Evolutionary conservation across 1,139 yeast species (phyloP).

Genomic region (Saccharomyces hybrid): DNA sequence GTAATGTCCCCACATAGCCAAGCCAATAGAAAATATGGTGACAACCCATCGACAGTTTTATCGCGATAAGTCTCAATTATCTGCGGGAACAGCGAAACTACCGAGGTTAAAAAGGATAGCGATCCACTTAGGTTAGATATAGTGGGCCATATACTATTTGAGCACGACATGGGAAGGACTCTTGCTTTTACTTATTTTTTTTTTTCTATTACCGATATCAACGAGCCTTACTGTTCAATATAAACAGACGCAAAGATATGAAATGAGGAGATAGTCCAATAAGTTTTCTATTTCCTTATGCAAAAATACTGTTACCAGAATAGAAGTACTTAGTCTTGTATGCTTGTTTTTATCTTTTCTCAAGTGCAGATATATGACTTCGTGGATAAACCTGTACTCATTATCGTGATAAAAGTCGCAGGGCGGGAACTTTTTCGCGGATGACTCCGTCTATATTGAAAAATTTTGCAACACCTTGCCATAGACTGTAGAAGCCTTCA

Average conservation of each 20-base stretch:
- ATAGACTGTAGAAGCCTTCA: not conserved
- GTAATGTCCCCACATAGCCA: slow-evolving; percentile 86
- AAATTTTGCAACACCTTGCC: not conserved
- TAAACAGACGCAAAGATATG: not conserved
- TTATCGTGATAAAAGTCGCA: not conserved
- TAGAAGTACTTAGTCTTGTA: too few relatives aligned
- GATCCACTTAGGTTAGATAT: slow-evolving; percentile 38
- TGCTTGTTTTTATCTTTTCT: too few relatives aligned
- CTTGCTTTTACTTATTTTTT: not conserved
- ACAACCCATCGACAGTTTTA: slow-evolving; percentile 81
- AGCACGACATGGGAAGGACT: slow-evolving; percentile 11
- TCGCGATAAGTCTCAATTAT: slow-evolving; percentile 63
- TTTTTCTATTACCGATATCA: not conserved
- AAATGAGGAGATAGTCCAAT: not conserved
- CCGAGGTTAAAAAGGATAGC: slow-evolving; percentile 56
- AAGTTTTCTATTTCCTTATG: too few relatives aligned
- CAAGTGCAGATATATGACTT: too few relatives aligned
- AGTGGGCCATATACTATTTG: slow-evolving; percentile 20
- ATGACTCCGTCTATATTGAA: not conserved
- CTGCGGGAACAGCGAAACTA: slow-evolving; percentile 86
- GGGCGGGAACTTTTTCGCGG: not conserved
- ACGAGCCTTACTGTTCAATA: not conserved
- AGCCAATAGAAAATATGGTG: slow-evolving; percentile 61
- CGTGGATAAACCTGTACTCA: not conserved
- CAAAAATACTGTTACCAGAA: too few relatives aligned